These are phyloP conservation scores for Boeremia lycopersici DNA, from an alignment of 2,329 filamentous ascomycete species.

Conservation along the genomic window DNA sequence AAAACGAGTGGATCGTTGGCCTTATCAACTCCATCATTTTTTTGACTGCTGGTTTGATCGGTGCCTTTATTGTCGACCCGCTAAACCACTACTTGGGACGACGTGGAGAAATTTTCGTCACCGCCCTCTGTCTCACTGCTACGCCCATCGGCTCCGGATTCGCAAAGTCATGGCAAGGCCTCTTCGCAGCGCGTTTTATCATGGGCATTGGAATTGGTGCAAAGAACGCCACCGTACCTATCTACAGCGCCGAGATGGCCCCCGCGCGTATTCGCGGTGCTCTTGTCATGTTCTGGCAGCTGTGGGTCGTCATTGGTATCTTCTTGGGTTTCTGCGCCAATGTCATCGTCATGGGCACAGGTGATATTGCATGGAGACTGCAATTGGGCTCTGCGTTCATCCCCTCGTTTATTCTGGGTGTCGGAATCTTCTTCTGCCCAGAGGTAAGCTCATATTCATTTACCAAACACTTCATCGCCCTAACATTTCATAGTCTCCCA, in stretches of 20 bases:
- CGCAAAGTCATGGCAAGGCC: slow-evolving; percentile 45
- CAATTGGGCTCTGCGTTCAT: slow-evolving; percentile 49
- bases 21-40: slow-evolving; percentile 48
- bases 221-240: slow-evolving; percentile 43
- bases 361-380: slow-evolving; percentile 44
- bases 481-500: slow-evolving; percentile 34
- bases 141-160: slow-evolving; percentile 48
- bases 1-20: slow-evolving; percentile 41
- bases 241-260: slow-evolving; percentile 54
- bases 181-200: slow-evolving; percentile 44
- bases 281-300: slow-evolving; percentile 54
- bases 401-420: slow-evolving; percentile 45
- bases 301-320: slow-evolving; percentile 48
- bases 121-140: slow-evolving; percentile 42
- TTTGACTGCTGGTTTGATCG: slow-evolving; percentile 47
- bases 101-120: slow-evolving; percentile 47
- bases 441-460: slow-evolving; percentile 20
- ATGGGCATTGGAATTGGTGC: slow-evolving; percentile 46
- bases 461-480: background rate
- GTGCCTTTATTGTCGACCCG: slow-evolving; percentile 33
- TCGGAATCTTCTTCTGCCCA: slow-evolving; percentile 47
- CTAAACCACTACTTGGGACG: slow-evolving; percentile 48
- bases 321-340: slow-evolving; percentile 57
- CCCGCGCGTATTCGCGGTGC: slow-evolving; percentile 58
- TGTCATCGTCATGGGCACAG: slow-evolving; percentile 52